Evolutionary conservation across 2,329 filamentous ascomycete genomes (phyloP), one percentile per base, ranked within the genome.

Genomic region (Hirsutella thompsonii): DNA sequence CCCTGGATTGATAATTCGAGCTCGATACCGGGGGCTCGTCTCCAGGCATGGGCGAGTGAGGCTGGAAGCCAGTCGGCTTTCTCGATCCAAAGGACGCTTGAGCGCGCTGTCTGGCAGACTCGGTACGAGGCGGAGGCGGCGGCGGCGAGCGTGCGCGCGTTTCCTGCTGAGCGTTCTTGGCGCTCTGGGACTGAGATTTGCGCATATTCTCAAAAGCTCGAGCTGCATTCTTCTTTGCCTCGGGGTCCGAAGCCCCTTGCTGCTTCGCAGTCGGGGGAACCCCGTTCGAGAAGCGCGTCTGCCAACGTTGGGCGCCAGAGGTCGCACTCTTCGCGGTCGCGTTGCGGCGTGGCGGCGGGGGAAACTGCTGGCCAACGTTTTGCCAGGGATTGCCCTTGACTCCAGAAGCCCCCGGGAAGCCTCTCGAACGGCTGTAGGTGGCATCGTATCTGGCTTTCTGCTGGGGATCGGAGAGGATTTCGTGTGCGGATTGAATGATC

Each of bases 401-500:
- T 9, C 72, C 72, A 19, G 74, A 76, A 8, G 71, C 61, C n/a
- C 53, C 56, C 3, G 69, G 61, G 43, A 64, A 69, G 43, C 67
- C 61, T 19, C 52, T 52, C 14, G 49, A 41, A 11, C 55, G 60
- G 20, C 54, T 55, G 38, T 67, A 62, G 23, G 66, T 60, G 11
- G 66, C 63, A 54, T 78, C 73, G 46, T 76, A 76, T 41, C 71
- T 72, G 23, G 64, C 57, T 45, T 68, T 75, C 41, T 64, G 56
- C 2, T 63, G 60, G 1, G 70, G 63, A 43, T 75, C 71, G 20
- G 63, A 67, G 13, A 79, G 59, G 40, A 94, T 70, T 57, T 94
- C 88, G 55, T 93, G 81, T 19, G 88, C 88, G 4, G 83, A 77
- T 60, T 93, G 85, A 38, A 94, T 93, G 38, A 81, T 75, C 58